Conservation (phyloP, 73 alveolate species). For the Paraurostyla sp. region DNA sequence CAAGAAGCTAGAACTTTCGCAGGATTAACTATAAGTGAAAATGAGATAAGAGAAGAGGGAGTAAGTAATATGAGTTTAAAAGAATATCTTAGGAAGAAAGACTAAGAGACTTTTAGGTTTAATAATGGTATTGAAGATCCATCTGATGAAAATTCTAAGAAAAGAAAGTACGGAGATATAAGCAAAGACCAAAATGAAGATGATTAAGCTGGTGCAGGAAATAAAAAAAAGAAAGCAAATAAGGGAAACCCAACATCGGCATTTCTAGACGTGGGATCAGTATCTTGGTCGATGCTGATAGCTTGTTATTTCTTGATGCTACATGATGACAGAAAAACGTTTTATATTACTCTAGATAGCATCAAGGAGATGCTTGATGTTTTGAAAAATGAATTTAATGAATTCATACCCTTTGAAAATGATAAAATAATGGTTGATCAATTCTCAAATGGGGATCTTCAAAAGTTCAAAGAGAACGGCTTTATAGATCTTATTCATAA, state of each 20-base stretch:
- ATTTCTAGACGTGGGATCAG: constrained; percentile 54
- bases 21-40: neutral
- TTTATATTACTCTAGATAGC: constrained; percentile 9
- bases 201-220: neutral
- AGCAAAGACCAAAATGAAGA: neutral
- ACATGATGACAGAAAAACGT: constrained; percentile 32
- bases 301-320: constrained; percentile 30
- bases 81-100: constrained; percentile 24
- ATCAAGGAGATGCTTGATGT: constrained; percentile 50
- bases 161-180: constrained; percentile 3
- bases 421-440: constrained; percentile 10
- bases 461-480: constrained; percentile 26
- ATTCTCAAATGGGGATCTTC: constrained; percentile 2
- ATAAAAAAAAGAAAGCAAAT: neutral
- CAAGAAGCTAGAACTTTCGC: constrained; percentile 13
- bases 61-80: constrained; percentile 14
- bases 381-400: constrained; percentile 41
- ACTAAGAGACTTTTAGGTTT: neutral
- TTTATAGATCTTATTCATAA: constrained; percentile 29
- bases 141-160: neutral
- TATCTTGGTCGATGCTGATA: constrained; percentile 54
- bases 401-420: constrained; percentile 49
- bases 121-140: constrained; percentile 22
- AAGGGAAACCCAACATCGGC: neutral
- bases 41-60: neutral